Base-by-base conservation (phyloP, 345 rosid genomes). In the Durio zibethinus region DNA sequence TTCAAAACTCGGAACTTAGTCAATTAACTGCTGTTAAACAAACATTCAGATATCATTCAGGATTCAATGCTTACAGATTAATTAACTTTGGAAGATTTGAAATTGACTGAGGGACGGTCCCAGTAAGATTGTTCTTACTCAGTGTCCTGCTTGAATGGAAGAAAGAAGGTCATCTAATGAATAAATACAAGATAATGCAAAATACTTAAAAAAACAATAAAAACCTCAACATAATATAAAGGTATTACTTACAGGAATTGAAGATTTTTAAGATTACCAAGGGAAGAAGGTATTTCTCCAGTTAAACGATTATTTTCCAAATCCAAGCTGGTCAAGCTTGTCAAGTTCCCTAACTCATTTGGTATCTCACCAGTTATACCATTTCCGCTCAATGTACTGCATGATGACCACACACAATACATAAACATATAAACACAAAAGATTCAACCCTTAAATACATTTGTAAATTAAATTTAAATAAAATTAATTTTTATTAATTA, bases 351-450 rank as follows among this genome's bases (percentile, higher is more conserved):
- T 72, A 92, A 85, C 68, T 90, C 98, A 60, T 84, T 76, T n/a
- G 99, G 98, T 84, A 97, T 92, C 78, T 52, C 88, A 76, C 99
- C 99, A 31, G 79, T 84, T 77, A 97, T 88, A 78, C 94, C 97
- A 91, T 86, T 94, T 78, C 97, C 99, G 78, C 87, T 95, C 88
- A 94, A 74, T n/a, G 90, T 91, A 75, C 99, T 97, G 89, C 82
- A 76, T 57, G 65, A 79, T 29, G 36, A 80, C 79, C 66, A 78
- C 6, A 74, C 59, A 73, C 36, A 36, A 35, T 18, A 68, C 21
- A 50, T 0, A 20, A 64, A 67, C n/a, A 38, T 4, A 40, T 38
- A 2, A 52, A 16, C 7, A 16, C 59, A 62, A 45, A n/a, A 75
- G 25, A 75, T n/a, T n/a, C n/a, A n/a, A n/a, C n/a, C n/a, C n/a